Base-by-base conservation (phyloP, 179 eudicot species). In the Beta corolliflora region DNA sequence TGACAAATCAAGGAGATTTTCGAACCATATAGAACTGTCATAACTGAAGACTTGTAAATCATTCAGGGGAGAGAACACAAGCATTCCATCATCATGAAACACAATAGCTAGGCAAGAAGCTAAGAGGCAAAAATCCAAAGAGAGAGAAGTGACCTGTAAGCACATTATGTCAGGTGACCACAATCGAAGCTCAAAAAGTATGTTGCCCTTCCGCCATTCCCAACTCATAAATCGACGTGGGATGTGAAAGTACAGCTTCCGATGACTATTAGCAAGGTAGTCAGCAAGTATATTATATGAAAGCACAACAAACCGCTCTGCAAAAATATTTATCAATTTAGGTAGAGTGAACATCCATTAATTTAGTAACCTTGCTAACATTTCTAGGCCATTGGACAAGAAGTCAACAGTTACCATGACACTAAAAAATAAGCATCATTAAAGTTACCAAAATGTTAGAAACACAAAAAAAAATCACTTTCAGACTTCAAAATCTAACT, bases 111-210 rank as follows among this genome's bases (percentile, higher is more conserved):
- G 41, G 41, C 2, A 45, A 78, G 23, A 61, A 11, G 19, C 25
- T 67, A 41, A 18, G n/a, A 2, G 41, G 41, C 41, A 36, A 36
- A 36, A 2, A 36, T 36, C 41, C 41, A 2, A 44, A 31, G 65
- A 70, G 31, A 66, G 70, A 77, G 75, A 83, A 74, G 63, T 44
- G 81, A 92, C 99, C 99, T 96, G 99, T 59, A 96, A 89, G 83
- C 99, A 96, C 82, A 94, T 86, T 82, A 96, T 90, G 83, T 96
- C 98, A 66, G 99, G 91, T 31, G 99, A 92, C 98, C 99, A 96
- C 81, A 90, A 85, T 44, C 91, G 87, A 80, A 96, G 94, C 90
- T 96, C 99, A 86, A 90, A 92, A 77, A 85, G 25, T 72, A 96
- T 90, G 85, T 81, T 91, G 83, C 83, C 85, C 86, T 87, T 94